These are phyloP conservation scores for Tulasnella sp. DNA, from an alignment of 768 basidiomycete species.

Conservation along the genomic window DNA sequence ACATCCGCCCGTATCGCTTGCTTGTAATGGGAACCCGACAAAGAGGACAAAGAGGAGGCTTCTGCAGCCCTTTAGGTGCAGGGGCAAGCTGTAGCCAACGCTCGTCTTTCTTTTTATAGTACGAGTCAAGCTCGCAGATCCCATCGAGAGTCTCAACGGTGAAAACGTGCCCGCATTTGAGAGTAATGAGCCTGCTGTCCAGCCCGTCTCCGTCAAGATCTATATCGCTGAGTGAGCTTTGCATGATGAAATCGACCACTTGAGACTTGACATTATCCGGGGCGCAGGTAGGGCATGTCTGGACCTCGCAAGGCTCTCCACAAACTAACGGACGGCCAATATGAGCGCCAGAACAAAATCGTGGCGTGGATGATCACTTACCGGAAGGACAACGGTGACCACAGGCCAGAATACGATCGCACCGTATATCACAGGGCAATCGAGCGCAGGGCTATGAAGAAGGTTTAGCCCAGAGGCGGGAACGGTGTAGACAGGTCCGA, in stretches of 20 bases:
- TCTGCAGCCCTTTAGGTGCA: constrained; percentile 42
- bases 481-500: constrained; percentile 13
- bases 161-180: constrained; percentile 61
- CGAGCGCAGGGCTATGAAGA: constrained; percentile 55
- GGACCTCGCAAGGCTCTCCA: constrained; percentile 57
- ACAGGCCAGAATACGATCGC: constrained; percentile 48
- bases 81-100: constrained; percentile 46
- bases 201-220: constrained; percentile 41
- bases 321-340: constrained; percentile 48
- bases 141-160: constrained; percentile 74
- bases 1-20: constrained; percentile 57
- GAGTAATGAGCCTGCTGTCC: constrained; percentile 56
- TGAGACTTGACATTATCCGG: constrained; percentile 40
- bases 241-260: constrained; percentile 59
- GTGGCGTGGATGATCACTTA: constrained; percentile 36
- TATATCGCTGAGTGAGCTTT: constrained; percentile 51
- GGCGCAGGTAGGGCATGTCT: constrained; percentile 55
- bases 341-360: constrained; percentile 12
- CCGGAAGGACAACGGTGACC: constrained; percentile 69
- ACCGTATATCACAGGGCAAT: constrained; percentile 59
- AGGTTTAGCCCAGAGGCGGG: neutral
- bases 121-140: constrained; percentile 49
- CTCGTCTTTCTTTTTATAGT: constrained; percentile 46
- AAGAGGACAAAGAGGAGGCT: constrained; percentile 57
- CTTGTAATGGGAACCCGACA: constrained; percentile 57